These are phyloP conservation scores for Rhodotorula paludigena DNA, from an alignment of 768 basidiomycete genomes.

Conservation along the genomic window DNA sequence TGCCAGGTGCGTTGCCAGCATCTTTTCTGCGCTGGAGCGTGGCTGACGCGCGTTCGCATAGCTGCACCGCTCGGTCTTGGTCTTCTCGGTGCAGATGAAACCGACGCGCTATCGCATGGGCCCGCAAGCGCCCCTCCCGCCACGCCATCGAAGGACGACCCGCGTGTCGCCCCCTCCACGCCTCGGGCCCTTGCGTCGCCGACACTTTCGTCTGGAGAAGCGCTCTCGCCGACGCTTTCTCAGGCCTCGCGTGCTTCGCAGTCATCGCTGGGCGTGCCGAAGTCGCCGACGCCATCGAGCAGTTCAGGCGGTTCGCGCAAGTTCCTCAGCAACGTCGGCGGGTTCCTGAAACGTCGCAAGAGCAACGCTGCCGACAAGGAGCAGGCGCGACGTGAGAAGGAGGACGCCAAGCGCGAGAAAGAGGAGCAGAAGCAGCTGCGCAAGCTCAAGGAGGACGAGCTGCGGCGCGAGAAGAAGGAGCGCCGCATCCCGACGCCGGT, in stretches of 20 bases:
- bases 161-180: too few relatives aligned
- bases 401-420: not conserved
- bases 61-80: too few relatives aligned
- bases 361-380: not conserved
- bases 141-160: too few relatives aligned
- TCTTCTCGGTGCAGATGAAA: too few relatives aligned
- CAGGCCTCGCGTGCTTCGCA: not conserved
- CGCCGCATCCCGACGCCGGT: conserved; percentile 18
- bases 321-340: conserved; percentile 16
- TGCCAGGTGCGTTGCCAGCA: too few relatives aligned
- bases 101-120: too few relatives aligned
- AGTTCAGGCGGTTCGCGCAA: not conserved
- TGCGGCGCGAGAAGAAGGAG: conserved; percentile 1
- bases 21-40: too few relatives aligned
- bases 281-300: conserved; percentile 1
- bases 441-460: conserved; percentile 17
- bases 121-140: too few relatives aligned
- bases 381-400: not conserved
- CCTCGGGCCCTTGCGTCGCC: not conserved
- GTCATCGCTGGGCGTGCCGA: not conserved
- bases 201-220: not conserved
- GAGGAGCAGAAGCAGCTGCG: conserved; percentile 13
- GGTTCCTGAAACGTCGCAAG: conserved; percentile 11
- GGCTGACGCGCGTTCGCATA: too few relatives aligned
- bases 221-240: not conserved